These are phyloP conservation scores for Lecanicillium sp. DNA, from an alignment of 2,329 filamentous ascomycete genomes.

Conservation along the genomic window DNA sequence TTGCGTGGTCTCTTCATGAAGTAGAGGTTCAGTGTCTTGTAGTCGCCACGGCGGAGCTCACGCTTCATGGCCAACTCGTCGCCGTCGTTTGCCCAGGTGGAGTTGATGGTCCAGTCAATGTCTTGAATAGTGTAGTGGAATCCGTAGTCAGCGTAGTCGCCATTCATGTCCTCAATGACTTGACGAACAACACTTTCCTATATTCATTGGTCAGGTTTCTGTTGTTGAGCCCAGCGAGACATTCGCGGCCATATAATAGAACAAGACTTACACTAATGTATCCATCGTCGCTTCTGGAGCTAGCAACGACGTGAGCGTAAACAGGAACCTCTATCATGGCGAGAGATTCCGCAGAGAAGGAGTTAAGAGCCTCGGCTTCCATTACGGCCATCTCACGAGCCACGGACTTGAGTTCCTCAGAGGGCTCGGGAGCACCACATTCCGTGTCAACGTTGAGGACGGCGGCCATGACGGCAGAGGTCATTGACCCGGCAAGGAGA, in stretches of 20 bases:
- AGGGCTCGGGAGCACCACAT: neutral
- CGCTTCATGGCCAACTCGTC: conserved; percentile 35
- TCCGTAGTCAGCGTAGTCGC: neutral
- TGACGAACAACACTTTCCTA: neutral
- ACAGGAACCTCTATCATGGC: neutral
- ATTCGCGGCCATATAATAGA: neutral
- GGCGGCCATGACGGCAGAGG: conserved; percentile 2
- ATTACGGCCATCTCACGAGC: conserved; percentile 1
- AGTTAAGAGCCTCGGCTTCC: neutral
- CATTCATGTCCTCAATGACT: neutral
- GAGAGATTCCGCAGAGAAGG: neutral
- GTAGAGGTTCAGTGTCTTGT: conserved; percentile 29
- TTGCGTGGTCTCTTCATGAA: conserved; percentile 12
- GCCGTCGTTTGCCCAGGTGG: conserved; percentile 33
- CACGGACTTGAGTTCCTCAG: neutral
- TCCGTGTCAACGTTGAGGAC: conserved; percentile 1
- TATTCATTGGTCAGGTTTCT: neutral
- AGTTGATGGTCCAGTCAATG: conserved; percentile 37
- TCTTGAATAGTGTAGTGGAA: conserved; percentile 31
- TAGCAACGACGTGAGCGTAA: conserved; percentile 5
- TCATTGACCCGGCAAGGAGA: conserved; percentile 2
- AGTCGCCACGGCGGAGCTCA: conserved; percentile 35
- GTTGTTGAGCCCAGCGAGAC: no score
- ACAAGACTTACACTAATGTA: conserved; percentile 6
- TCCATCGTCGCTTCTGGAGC: neutral